These are phyloP conservation scores for Populus euphratica DNA, from an alignment of 345 rosid genomes.

Conservation along the genomic window DNA sequence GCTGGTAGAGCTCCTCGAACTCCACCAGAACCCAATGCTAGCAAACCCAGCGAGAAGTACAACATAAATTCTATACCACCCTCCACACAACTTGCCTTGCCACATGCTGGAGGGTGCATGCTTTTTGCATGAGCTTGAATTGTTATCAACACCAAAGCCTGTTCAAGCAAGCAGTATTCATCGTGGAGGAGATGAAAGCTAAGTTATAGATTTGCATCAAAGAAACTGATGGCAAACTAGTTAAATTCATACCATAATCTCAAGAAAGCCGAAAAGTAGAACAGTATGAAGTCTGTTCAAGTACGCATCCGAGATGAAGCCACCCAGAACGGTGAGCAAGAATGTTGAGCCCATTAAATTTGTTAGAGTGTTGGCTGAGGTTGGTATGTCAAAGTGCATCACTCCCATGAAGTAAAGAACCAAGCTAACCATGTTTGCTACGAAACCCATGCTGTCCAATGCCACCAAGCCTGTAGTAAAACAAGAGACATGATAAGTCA, in stretches of 20 bases:
- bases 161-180: not conserved
- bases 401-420: conserved; percentile 34
- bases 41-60: conserved; percentile 28
- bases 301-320: conserved; percentile 56
- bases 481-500: not conserved
- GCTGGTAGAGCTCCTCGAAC: conserved; percentile 43
- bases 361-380: conserved; percentile 48
- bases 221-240: too few species aligned
- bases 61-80: conserved; percentile 37
- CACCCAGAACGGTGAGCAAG: conserved; percentile 50
- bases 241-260: conserved; percentile 33
- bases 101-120: conserved; percentile 40
- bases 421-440: conserved; percentile 50
- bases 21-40: conserved; percentile 48
- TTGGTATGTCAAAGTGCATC: conserved; percentile 36
- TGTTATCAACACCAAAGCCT: conserved; percentile 49
- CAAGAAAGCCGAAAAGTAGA: conserved; percentile 38
- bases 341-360: conserved; percentile 50
- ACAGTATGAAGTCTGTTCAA: conserved; percentile 35
- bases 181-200: too few species aligned
- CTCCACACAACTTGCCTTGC: conserved; percentile 33
- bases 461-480: conserved; percentile 25
- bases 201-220: too few species aligned
- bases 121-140: conserved; percentile 40
- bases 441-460: conserved; percentile 56